phyloP scores from a whole-genome alignment of 75 land plant species.

The Cunninghamia lanceolata region DNA sequence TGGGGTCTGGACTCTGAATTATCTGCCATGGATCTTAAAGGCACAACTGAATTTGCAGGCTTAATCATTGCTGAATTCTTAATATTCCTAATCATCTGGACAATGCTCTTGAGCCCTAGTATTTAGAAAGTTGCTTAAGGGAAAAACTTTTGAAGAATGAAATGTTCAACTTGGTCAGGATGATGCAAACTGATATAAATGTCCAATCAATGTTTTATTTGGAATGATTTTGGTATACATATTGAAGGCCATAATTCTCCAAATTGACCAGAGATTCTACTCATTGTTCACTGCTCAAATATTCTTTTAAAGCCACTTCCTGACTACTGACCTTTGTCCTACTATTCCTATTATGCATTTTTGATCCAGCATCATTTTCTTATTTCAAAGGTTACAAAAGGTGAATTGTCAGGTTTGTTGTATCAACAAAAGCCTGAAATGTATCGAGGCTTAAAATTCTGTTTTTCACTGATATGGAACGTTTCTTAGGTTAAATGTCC shows the following conservation, averaged over 20 bases:
- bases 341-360: background rate
- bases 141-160: background rate
- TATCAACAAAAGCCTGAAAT: background rate
- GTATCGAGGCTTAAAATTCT: background rate
- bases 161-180: background rate
- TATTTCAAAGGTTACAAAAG: background rate
- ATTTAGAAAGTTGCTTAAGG: background rate
- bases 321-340: background rate
- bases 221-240: background rate
- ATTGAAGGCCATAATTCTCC: background rate
- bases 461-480: conserved; percentile 1
- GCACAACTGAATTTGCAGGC: background rate
- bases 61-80: background rate
- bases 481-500: background rate
- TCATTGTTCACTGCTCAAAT: background rate
- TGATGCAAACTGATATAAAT: background rate
- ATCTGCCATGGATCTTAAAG: background rate
- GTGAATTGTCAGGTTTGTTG: background rate
- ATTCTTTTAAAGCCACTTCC: too few species aligned
- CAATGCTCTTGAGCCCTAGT: background rate
- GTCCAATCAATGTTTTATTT: background rate
- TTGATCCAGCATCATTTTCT: background rate
- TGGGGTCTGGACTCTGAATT: background rate
- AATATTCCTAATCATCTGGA: background rate
- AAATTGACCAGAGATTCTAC: background rate